Conservation (phyloP, 2,329 filamentous ascomycete genomes). For the Neocatenulostroma microsporum region DNA sequence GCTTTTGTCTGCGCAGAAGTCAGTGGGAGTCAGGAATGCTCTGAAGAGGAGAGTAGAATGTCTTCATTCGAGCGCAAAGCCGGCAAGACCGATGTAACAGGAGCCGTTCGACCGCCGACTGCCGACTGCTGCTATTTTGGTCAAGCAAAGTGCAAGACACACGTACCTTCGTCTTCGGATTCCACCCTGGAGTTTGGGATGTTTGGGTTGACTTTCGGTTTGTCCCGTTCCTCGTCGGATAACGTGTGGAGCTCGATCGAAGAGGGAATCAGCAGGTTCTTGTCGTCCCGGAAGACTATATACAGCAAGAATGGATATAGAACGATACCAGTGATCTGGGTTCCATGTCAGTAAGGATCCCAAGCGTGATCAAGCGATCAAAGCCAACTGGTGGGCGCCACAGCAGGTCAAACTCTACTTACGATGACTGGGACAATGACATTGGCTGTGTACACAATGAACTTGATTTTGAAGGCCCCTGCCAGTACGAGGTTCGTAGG, state of each 20-base stretch:
- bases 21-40: too few relatives aligned
- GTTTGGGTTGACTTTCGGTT: conserved; percentile 61
- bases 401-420: too few relatives aligned
- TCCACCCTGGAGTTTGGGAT: conserved; percentile 55
- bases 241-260: conserved; percentile 63
- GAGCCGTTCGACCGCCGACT: too few relatives aligned
- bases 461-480: conserved; percentile 63
- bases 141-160: too few relatives aligned
- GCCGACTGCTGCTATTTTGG: too few relatives aligned
- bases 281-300: conserved; percentile 57
- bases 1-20: conserved; percentile 47
- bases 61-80: conserved; percentile 45
- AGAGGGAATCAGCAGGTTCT: conserved; percentile 56
- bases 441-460: conserved; percentile 67
- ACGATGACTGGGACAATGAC: conserved; percentile 24
- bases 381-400: too few relatives aligned
- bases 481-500: conserved; percentile 69
- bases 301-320: conserved; percentile 64
- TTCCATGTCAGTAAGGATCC: too few relatives aligned
- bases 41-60: too few relatives aligned
- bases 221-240: conserved; percentile 47
- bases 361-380: too few relatives aligned
- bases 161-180: conserved; percentile 42
- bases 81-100: too few relatives aligned
- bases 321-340: conserved; percentile 37